Evolutionary conservation across 83 land plant genomes (phyloP).

Genomic region (Diphasiastrum complanatum): DNA sequence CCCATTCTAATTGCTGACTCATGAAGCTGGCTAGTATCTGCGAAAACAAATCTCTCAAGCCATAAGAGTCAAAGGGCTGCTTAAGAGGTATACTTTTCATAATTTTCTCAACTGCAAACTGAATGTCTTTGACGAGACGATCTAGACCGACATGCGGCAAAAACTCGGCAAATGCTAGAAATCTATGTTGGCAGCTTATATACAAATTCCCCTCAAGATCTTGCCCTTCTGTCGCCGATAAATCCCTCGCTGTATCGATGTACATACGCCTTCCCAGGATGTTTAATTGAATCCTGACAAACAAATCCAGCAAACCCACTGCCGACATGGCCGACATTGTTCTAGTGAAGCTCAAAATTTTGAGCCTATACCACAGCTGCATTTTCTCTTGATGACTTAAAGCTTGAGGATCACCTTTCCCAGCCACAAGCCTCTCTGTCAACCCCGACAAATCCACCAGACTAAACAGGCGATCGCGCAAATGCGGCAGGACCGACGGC

Average conservation of each 20-base stretch:
- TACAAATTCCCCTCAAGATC: too few relatives aligned
- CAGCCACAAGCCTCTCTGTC: background rate
- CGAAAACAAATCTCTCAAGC: background rate
- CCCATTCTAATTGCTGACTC: background rate
- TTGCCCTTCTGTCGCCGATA: background rate
- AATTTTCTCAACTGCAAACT: background rate
- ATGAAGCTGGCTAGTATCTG: background rate
- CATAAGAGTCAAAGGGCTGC: background rate
- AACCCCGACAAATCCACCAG: slow-evolving; percentile 1
- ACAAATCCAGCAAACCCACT: background rate
- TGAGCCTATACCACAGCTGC: slow-evolving; percentile 9
- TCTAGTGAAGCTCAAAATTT: slow-evolving; percentile 4
- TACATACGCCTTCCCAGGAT: background rate
- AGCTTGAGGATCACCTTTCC: background rate
- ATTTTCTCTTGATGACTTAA: background rate
- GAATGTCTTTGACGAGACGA: background rate
- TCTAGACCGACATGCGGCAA: background rate
- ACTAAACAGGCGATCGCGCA: slow-evolving; percentile 1
- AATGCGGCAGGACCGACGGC: background rate
- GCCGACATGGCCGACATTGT: background rate
- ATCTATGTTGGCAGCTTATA: background rate
- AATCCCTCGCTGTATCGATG: background rate
- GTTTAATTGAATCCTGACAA: background rate
- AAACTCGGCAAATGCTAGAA: background rate
- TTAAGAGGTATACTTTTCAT: background rate